phyloP scores from a whole-genome alignment of 306 rosid genomes.

The Herpetospermum pedunculosum region DNA sequence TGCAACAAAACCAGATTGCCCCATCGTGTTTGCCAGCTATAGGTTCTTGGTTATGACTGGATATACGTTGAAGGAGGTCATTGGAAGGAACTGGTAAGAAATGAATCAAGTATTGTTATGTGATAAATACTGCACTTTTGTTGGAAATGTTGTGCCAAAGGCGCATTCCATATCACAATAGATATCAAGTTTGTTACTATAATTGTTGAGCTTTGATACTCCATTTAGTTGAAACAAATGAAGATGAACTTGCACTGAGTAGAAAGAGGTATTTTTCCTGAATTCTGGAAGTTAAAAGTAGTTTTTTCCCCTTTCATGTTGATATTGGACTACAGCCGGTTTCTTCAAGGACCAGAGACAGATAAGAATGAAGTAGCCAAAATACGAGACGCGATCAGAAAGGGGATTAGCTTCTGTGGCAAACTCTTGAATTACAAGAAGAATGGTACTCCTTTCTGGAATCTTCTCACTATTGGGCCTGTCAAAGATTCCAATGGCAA shows the following conservation, averaged over 20 bases:
- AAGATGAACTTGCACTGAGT: neutral
- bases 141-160: neutral
- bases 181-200: neutral
- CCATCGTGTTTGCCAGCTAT: slow-evolving; percentile 77
- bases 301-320: neutral
- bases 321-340: slow-evolving; percentile 56
- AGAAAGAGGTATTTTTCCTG: neutral
- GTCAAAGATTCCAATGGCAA: slow-evolving; percentile 64
- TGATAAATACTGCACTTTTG: neutral
- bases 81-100: slow-evolving; percentile 82
- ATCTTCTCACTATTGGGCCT: slow-evolving; percentile 87
- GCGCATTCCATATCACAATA: neutral
- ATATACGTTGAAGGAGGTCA: slow-evolving; percentile 63
- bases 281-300: neutral
- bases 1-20: slow-evolving; percentile 84
- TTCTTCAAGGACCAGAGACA: slow-evolving; percentile 90
- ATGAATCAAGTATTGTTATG: neutral
- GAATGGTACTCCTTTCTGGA: slow-evolving; percentile 87
- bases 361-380: slow-evolving; percentile 67
- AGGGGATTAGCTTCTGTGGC: slow-evolving; percentile 68
- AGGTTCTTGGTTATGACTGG: slow-evolving; percentile 86
- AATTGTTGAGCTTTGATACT: neutral
- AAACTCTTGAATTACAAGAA: slow-evolving; percentile 91
- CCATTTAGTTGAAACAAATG: neutral
- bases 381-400: slow-evolving; percentile 60